Evolutionary conservation across 495 filamentous ascomycete species (phyloP).

Genomic region (Talaromyces proteolyticus): DNA sequence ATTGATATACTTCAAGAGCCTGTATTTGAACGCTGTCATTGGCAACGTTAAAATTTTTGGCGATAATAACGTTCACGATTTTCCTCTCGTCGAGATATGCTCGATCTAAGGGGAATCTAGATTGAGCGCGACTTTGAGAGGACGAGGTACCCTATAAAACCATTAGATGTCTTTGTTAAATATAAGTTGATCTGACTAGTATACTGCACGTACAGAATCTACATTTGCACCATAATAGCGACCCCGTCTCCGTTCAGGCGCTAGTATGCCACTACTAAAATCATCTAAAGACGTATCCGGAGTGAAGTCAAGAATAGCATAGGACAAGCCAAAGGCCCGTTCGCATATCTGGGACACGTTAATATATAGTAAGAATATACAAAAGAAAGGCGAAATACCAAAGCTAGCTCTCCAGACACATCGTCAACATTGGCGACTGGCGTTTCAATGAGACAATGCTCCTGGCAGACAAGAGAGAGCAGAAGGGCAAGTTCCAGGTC

Average conservation of each 20-base stretch:
- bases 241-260: neutral
- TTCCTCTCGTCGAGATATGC: constrained; percentile 27
- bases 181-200: neutral
- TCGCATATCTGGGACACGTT: constrained; percentile 48
- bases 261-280: constrained; percentile 64
- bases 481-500: constrained; percentile 86
- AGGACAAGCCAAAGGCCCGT: constrained; percentile 64
- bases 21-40: constrained; percentile 75
- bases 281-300: constrained; percentile 69
- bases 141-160: neutral
- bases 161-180: neutral
- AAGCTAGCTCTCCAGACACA: constrained; percentile 63
- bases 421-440: constrained; percentile 53
- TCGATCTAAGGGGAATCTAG: neutral
- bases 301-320: constrained; percentile 64
- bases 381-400: constrained; percentile 39
- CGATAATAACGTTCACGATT: constrained; percentile 77
- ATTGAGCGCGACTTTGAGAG: neutral
- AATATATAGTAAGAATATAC: constrained; percentile 32
- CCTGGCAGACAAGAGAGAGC: constrained; percentile 67
- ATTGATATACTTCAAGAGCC: constrained; percentile 57
- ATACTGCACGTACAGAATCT: neutral
- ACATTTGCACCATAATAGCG: neutral
- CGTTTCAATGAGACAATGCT: constrained; percentile 85
- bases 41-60: constrained; percentile 69